Evolutionary conservation across 2,329 filamentous ascomycete genomes (phyloP), one percentile per base, ranked within the genome.

Genomic region (Aspergillus sp.): DNA sequence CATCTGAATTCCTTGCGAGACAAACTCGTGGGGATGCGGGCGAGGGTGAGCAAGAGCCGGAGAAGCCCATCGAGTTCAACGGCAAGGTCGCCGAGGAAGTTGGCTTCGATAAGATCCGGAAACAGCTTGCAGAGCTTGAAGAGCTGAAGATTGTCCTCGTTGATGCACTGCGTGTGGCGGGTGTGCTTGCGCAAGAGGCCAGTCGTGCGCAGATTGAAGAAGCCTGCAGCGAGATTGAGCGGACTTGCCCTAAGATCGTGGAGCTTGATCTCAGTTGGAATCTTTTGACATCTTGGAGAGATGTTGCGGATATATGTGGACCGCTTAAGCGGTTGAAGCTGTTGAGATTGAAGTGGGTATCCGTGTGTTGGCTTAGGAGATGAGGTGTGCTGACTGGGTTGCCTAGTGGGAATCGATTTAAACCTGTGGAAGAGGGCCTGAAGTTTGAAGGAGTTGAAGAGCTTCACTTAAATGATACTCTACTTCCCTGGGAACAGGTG

Each of bases 31-130:
- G 40, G 3, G 34, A 42, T 44, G 39, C 61, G 4, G 55, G 44
- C 7, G 42, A 17, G 17, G 27, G 55, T 22, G 53, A 54, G 57
- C 72, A 76, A 13, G 52, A 54, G 57, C 72, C 76, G 12, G 71
- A 76, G 7, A 80, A 81, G 50, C 80, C 85, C 49, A 89, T 96
- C 61, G 77, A 88, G 81, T 82, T 96, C 80, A 77, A 90, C 75
- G 81, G 83, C 39, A 98, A 98, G 75, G 84, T 93, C 17, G 93
- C 91, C 5, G 89, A 98, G 76, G 93, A 98, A 76, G 86, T 98
- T 34, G 95, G 95, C 30, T 98, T 98, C 66, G 92, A 96, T 65
- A 97, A 97, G 80, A 91, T 97, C 64, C 86, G 89, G 44, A 83
- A 83, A 64, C 86, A 93, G 74, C 87, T 96, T 68, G 89, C 92